Evolutionary conservation across 495 filamentous ascomycete species (phyloP).

Genomic region (Chaetomidium leptoderma): DNA sequence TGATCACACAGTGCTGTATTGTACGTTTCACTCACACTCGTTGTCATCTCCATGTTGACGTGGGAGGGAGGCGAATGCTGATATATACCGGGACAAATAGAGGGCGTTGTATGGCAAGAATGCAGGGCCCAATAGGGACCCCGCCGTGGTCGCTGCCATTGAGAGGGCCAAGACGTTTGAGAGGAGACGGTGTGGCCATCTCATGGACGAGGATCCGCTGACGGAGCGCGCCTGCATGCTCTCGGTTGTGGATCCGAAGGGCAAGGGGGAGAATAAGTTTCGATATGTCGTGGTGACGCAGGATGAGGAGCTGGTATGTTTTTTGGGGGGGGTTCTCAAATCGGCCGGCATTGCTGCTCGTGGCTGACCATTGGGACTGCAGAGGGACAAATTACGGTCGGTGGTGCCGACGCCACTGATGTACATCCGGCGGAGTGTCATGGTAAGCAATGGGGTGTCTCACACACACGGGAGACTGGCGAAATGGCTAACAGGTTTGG

Average conservation of each 20-base stretch:
- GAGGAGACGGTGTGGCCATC: slow-evolving; percentile 83
- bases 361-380: slow-evolving; percentile 7
- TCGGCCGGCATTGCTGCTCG: too few species aligned
- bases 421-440: slow-evolving; percentile 78
- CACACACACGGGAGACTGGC: not conserved
- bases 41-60: not conserved
- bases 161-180: slow-evolving; percentile 69
- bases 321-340: too few species aligned
- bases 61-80: slow-evolving; percentile 29
- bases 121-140: slow-evolving; percentile 50
- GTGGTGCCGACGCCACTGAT: slow-evolving; percentile 50
- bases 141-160: slow-evolving; percentile 56
- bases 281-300: slow-evolving; percentile 85
- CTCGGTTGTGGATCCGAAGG: slow-evolving; percentile 70
- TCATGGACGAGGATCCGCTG: slow-evolving; percentile 72
- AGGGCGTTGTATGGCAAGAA: slow-evolving; percentile 59
- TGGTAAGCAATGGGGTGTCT: slow-evolving; percentile 50
- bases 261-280: slow-evolving; percentile 72
- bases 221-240: slow-evolving; percentile 71
- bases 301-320: slow-evolving; percentile 41
- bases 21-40: slow-evolving; percentile 12
- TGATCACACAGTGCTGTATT: slow-evolving; percentile 48
- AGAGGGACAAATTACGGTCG: slow-evolving; percentile 30
- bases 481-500: not conserved
- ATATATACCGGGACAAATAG: slow-evolving; percentile 65